Base-by-base conservation (phyloP, 768 basidiomycete genomes). In the Artomyces pyxidatus region DNA sequence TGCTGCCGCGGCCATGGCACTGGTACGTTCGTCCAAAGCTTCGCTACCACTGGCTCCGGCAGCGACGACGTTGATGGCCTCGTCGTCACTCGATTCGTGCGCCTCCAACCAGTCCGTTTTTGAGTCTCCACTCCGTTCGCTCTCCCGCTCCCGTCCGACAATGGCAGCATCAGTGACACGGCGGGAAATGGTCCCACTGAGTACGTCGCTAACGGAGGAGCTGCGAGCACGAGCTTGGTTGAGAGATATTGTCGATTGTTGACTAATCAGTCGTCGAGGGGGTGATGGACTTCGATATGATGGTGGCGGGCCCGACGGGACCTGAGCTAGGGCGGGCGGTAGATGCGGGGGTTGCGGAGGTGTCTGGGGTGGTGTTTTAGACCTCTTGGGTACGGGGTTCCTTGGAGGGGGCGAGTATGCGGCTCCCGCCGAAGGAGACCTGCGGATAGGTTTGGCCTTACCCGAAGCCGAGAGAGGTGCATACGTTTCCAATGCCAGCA, bases 31-130 rank as follows among this genome's bases (percentile, higher is more conserved):
- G 58, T 92, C 88, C 43, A 91, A 62, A 12, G 83, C 81, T 59
- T 84, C 85, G 57, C 86, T 84, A 7, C 89, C 88, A 51, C 85
- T 87, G 12, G 86, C 73, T 10, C 81, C 88, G 16, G 89, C 88
- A 0, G 89, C 85, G 27, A 90, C 77, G 37, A 87, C 68, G 58
- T 88, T 80, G 47, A 92, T 88, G 12, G 88, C 89, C 63, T 92
- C 89, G 47, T 92, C 89, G 53, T 92, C 89, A 56, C 88, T 90
- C 5, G 77, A 80, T 10, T 58, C 63, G n/a, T 49, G 59, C 37
- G 53, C 66, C 61, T 88, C 80, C 48, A 77, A 70, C 89, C 91
- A 88, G 58, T 93, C 77, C 48, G 65, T 75, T 48, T 78, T 63
- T 52, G 68, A 61, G 59, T 73, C 71, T 3, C 55, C 40, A 43